These are phyloP conservation scores for Neopestalotiopsis sp. DNA, from an alignment of 2,329 filamentous ascomycete genomes.

Conservation along the genomic window DNA sequence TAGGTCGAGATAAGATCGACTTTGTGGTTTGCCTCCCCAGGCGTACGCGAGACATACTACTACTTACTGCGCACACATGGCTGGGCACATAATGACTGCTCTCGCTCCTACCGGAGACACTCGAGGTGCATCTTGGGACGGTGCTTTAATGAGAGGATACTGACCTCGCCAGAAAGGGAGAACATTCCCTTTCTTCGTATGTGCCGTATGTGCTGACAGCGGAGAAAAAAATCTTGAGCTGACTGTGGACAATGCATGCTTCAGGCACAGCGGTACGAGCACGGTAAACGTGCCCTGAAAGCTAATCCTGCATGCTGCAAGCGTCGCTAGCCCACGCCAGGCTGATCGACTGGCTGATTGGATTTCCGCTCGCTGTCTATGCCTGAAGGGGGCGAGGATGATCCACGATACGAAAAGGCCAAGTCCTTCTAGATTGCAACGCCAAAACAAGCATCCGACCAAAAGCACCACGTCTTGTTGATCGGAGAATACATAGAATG, in stretches of 20 bases:
- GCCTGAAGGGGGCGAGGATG: background rate
- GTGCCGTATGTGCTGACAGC: no score
- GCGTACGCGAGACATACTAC: background rate
- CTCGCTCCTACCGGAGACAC: background rate
- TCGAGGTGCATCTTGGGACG: no score
- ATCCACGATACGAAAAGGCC: background rate
- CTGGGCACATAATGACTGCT: no score
- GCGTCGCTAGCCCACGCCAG: background rate
- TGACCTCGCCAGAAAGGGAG: no score
- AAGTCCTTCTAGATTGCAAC: background rate
- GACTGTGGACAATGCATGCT: background rate
- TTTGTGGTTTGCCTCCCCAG: background rate
- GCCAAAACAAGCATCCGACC: background rate
- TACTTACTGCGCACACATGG: no score
- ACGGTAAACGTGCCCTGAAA: background rate
- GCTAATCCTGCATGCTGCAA: background rate
- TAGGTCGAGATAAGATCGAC: background rate
- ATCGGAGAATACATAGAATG: conserved; percentile 1
- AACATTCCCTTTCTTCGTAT: no score
- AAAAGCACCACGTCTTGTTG: background rate
- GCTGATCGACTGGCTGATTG: background rate
- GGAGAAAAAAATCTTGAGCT: background rate
- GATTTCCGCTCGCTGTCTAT: background rate
- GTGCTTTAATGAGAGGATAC: no score
- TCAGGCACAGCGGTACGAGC: background rate